These are phyloP conservation scores for Talaromyces marneffei DNA, from an alignment of 2,329 filamentous ascomycete species.

Conservation along the genomic window DNA sequence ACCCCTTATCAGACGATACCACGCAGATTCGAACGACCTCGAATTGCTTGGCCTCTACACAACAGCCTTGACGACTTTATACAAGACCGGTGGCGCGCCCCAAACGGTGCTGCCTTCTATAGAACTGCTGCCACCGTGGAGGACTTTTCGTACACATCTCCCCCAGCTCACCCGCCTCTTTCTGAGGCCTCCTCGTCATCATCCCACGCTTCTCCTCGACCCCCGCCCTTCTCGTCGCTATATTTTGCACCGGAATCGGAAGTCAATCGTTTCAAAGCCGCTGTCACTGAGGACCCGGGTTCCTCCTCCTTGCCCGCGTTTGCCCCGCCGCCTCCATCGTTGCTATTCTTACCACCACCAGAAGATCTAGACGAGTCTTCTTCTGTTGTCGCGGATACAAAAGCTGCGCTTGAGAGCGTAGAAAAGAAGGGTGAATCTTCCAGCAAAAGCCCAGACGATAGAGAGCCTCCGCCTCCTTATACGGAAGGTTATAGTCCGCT, in stretches of 20 bases:
- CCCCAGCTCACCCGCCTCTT: conserved; percentile 34
- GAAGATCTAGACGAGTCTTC: conserved; percentile 46
- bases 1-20: conserved; percentile 11
- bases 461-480: conserved; percentile 92
- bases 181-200: conserved; percentile 43
- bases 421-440: conserved; percentile 73
- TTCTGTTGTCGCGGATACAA: conserved; percentile 65
- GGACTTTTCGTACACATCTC: conserved; percentile 34
- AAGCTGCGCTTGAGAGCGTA: conserved; percentile 66
- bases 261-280: conserved; percentile 34
- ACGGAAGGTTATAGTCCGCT: conserved; percentile 90
- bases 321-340: conserved; percentile 46
- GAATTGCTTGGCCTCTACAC: background rate
- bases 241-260: conserved; percentile 48
- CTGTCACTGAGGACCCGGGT: conserved; percentile 45
- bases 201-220: conserved; percentile 47
- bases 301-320: conserved; percentile 43
- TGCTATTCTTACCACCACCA: conserved; percentile 21
- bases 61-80: conserved; percentile 23
- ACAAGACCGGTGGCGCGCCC: conserved; percentile 31
- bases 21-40: background rate
- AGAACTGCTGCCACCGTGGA: conserved; percentile 36
- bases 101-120: conserved; percentile 40
- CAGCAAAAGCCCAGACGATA: conserved; percentile 68
- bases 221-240: conserved; percentile 60